Base-by-base conservation (phyloP, 441 rosid genomes). In the Corymbia calophylla region DNA sequence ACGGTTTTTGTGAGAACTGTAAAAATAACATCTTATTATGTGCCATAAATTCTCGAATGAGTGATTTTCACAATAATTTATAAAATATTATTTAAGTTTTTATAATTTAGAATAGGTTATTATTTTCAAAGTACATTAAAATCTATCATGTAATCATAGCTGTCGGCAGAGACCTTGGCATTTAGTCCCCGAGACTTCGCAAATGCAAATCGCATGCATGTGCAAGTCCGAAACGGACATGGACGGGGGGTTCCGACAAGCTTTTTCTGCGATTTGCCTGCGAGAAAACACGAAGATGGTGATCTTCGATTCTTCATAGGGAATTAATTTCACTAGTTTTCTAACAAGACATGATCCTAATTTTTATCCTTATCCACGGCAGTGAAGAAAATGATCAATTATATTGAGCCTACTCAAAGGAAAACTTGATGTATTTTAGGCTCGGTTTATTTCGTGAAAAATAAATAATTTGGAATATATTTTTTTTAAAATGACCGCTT, bases 401-500 rank as follows among this genome's bases (percentile, higher is more conserved):
- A 73, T 23, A 1, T 21, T 17, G 9, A 73, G 8, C 13, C 1
- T 11, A 1, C n/a, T 39, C 84, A 73, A 73, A 39, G 16, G 29
- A 73, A 39, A 73, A 73, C 84, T 21, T 6, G 9, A 21, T 39
- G 25, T 21, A 6, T 39, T 8, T 19, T 32, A 31, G 21, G 21
- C 8, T 66, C 8, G 5, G 3, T 16, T n/a, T 31, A 8, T 66
- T 31, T 66, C 5, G 39, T 0, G 5, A 16, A n/a, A 60, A 14
- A 64, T 7, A 15, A 6, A 4, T 3, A 14, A 2, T 27, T 29
- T 13, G 2, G 7, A n/a, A n/a, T 4, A n/a, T 5, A 39, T 4
- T 8, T 31, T 66, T 9, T 4, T 2, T 0, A 31, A 66, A 66
- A 66, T 16, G 0, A 31, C 2, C 4, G 18, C 0, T n/a, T 1